Percentiles rank a stretch among this genome's conserved stretches.
Evolutionary conservation across 1,139 yeast species (phyloP).

Genomic region (Blastobotrys malaysiensis): DNA sequence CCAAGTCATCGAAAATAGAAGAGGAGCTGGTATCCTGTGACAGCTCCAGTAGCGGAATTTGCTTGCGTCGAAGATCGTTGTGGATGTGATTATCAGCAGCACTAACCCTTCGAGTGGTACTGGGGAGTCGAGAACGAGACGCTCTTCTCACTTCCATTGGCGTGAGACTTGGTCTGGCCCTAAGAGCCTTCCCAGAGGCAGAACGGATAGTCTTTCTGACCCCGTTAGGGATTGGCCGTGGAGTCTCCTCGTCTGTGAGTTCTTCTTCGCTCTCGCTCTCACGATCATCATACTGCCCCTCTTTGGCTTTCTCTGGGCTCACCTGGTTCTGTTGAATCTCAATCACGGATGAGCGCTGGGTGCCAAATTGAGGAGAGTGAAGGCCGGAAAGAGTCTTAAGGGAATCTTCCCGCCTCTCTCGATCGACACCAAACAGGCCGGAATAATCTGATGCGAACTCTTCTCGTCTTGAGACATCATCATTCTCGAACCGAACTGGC

Average conservation of each 20-base stretch:
- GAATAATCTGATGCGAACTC: conserved; percentile 20
- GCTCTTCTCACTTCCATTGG: conserved; percentile 27
- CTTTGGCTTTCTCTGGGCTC: conserved; percentile 8
- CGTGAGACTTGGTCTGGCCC: conserved; percentile 33
- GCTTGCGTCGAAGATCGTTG: conserved; percentile 15
- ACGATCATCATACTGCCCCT: conserved; percentile 11
- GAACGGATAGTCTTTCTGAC: conserved; percentile 21
- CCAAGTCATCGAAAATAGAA: conserved; percentile 37
- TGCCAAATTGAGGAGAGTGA: not conserved
- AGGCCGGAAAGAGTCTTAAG: not conserved
- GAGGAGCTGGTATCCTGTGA: conserved; percentile 33
- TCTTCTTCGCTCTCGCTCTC: conserved; percentile 16
- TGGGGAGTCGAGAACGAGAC: conserved; percentile 14
- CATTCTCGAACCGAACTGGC: conserved; percentile 2
- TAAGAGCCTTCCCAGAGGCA: conserved; percentile 27
- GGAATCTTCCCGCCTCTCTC: conserved; percentile 13
- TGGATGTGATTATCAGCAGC: conserved; percentile 15
- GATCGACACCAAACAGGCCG: conserved; percentile 16
- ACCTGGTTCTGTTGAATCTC: conserved; percentile 12
- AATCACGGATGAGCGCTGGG: not conserved
- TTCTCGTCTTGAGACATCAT: conserved; percentile 1
- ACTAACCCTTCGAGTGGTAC: conserved; percentile 1
- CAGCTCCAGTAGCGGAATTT: conserved; percentile 24
- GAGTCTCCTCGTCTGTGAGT: conserved; percentile 12
- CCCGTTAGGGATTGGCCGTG: conserved; percentile 5